These are phyloP conservation scores for Kazachstania martiniae DNA, from an alignment of 805 yeast species.

Conservation along the genomic window DNA sequence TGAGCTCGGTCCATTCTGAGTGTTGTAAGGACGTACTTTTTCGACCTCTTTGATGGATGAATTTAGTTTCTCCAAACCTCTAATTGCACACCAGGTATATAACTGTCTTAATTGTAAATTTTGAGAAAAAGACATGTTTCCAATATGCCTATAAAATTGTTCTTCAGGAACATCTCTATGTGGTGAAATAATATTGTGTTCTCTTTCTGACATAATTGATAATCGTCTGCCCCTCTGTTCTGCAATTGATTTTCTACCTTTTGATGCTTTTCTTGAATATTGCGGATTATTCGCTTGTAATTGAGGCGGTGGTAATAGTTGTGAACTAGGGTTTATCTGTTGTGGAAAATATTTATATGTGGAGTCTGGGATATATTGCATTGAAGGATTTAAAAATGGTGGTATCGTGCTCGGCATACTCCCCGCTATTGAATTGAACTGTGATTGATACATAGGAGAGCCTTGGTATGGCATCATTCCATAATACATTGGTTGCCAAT, in stretches of 20 bases:
- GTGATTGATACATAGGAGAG: conserved; percentile 12
- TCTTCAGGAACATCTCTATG: conserved; percentile 24
- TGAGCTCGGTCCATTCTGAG: conserved; percentile 9
- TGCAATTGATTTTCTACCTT: conserved; percentile 14
- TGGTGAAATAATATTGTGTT: conserved; percentile 21
- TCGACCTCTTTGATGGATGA: background rate
- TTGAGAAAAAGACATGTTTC: conserved; percentile 19
- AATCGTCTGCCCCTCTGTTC: conserved; percentile 23
- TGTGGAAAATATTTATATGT: conserved; percentile 21
- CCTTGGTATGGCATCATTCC: conserved; percentile 14
- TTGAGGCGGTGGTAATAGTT: conserved; percentile 20
- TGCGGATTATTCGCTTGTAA: conserved; percentile 13
- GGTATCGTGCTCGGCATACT: too few species aligned
- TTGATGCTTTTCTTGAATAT: conserved; percentile 6
- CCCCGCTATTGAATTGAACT: conserved; percentile 6
- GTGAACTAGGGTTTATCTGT: conserved; percentile 7
- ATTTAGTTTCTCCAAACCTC: conserved; percentile 10
- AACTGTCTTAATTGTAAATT: conserved; percentile 23
- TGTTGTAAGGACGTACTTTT: background rate
- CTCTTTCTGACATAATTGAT: conserved; percentile 20
- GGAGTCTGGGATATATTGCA: conserved; percentile 16
- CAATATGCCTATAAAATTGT: conserved; percentile 25
- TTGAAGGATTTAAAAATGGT: conserved; percentile 12
- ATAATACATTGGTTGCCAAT: conserved; percentile 10
- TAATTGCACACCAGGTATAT: conserved; percentile 25